Base-by-base conservation (phyloP, 2,329 filamentous ascomycete species). In the Byssothecium circinans region DNA sequence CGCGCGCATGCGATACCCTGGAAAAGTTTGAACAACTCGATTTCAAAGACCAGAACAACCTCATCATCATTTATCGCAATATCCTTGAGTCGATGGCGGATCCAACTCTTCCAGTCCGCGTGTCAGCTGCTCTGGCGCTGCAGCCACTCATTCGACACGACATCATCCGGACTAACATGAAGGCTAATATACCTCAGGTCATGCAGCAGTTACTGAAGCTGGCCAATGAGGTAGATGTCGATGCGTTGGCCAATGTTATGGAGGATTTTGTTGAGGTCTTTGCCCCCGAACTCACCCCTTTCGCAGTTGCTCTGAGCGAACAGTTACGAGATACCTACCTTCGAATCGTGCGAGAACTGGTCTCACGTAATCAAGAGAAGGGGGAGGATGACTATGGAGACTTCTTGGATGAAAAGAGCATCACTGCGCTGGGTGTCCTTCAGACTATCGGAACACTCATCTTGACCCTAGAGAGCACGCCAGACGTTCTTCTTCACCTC, bases 211-310 rank as follows among this genome's bases (percentile, higher is more conserved):
- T 99, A 12, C 80, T 99, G 45, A 97, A 97, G 76, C 78, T 99
- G 47, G 92, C 94, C 22, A 99, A 99, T 67, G 94, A 99, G 74
- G 94, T 95, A 49, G 94, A 99, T 67, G 92, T 99, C 39, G 94
- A 99, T 71, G 91, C 94, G 4, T 79, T 99, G 33, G 92, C 94
- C 18, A 97, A 97, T 65, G 94, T 99, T 32, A 99, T 99, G 94
- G 94, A 99, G 73, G 94, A 99, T 67, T 99, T 99, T 67, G 94
- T 99, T 37, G 94, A 99, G 72, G 91, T 97, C 2, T 99, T 99
- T 67, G 92, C 94, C n/a, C 82, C 90, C 2, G 94, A 99, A 70
- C 81, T 99, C 38, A 97, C 94, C 5, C 94, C 94, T 2, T 99
- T 99, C 64, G 94, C 94, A 10, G 92, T 99, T 25, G 94, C 94